phyloP scores from a whole-genome alignment of 1,284 basidiomycete species.

The Farysia itapuensis region DNA sequence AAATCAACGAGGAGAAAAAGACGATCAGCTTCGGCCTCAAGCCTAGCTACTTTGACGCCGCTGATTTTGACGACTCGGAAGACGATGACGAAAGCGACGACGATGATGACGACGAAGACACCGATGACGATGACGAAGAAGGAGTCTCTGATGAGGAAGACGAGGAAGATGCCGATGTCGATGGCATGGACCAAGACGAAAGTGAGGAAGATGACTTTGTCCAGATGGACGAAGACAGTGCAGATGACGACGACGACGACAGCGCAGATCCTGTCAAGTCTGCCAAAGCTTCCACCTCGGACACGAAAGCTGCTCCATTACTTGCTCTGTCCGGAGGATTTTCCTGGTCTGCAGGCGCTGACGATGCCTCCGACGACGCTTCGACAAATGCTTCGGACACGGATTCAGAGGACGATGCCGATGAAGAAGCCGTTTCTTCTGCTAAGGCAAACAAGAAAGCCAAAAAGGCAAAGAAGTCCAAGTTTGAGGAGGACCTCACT shows the following conservation, averaged over 20 bases:
- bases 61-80: slow-evolving; percentile 57
- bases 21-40: slow-evolving; percentile 86
- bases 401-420: slow-evolving; percentile 65
- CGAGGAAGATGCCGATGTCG: slow-evolving; percentile 30
- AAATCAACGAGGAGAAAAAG: slow-evolving; percentile 73
- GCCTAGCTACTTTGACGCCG: slow-evolving; percentile 74
- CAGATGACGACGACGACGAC: slow-evolving; percentile 27
- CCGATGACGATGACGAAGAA: slow-evolving; percentile 19
- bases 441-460: slow-evolving; percentile 19
- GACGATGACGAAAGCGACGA: slow-evolving; percentile 63
- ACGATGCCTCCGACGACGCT: slow-evolving; percentile 22
- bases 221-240: slow-evolving; percentile 52
- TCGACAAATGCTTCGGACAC: slow-evolving; percentile 50
- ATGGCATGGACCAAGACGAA: slow-evolving; percentile 26
- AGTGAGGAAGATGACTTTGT: slow-evolving; percentile 24
- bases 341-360: slow-evolving; percentile 63
- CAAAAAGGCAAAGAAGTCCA: neutral
- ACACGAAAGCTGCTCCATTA: slow-evolving; percentile 45
- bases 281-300: neutral
- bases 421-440: slow-evolving; percentile 19
- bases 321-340: slow-evolving; percentile 63
- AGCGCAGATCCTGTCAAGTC: slow-evolving; percentile 16
- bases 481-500: slow-evolving; percentile 49
- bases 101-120: slow-evolving; percentile 31
- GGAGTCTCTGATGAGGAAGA: slow-evolving; percentile 43